Evolutionary conservation across 192 early-diverging fungal genomes (phyloP).

Genomic region (Neocallimastix lanati): DNA sequence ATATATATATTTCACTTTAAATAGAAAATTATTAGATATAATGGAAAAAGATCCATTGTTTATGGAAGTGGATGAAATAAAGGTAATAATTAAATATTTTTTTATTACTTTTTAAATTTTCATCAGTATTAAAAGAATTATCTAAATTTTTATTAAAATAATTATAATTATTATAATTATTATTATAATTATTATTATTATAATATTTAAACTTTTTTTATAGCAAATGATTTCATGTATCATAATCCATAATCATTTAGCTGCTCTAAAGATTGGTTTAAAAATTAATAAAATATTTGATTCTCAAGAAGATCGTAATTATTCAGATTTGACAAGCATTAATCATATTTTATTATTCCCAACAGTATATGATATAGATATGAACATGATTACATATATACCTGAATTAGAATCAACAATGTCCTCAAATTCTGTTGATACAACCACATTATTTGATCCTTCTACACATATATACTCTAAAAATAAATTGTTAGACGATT

Average conservation of each 20-base stretch:
- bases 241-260: not conserved
- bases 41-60: not conserved
- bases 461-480: not conserved
- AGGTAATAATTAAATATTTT: not conserved
- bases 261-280: not conserved
- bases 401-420: not conserved
- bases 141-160: too few relatives aligned
- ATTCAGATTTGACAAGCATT: constrained; percentile 18
- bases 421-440: not conserved
- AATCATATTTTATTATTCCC: constrained; percentile 50
- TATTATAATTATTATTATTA: too few relatives aligned
- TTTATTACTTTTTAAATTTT: too few relatives aligned
- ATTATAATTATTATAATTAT: too few relatives aligned
- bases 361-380: constrained; percentile 48
- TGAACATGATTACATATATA: not conserved
- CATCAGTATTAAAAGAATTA: too few relatives aligned
- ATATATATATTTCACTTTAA: not conserved
- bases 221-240: not conserved
- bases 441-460: not conserved
- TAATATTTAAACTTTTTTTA: too few relatives aligned
- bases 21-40: not conserved
- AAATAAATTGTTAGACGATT: not conserved
- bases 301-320: not conserved
- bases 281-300: not conserved
- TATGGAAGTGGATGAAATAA: not conserved